Evolutionary conservation across 2,329 filamentous ascomycete species (phyloP), one percentile per base, ranked within the genome.

Genomic region (Calonectria montana): DNA sequence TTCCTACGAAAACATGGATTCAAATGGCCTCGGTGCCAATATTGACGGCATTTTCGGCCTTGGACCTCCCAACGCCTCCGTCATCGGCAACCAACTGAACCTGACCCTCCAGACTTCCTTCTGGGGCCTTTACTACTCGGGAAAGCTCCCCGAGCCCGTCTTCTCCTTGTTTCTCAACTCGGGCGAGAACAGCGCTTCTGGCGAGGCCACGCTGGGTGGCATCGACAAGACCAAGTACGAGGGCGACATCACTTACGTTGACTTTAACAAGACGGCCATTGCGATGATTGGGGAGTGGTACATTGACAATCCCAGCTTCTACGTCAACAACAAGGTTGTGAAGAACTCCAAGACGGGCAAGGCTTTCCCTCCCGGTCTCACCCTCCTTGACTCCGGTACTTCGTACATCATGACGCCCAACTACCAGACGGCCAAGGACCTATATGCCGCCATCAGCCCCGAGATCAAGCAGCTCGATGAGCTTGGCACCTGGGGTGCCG

Each of bases 31-130:
- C 4, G 72, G 72, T 1, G 45, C 45, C 13, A 57, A 62, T 21
- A 77, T 81, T 35, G 81, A 83, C 48, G 82, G 82, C 39, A 80
- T 84, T 57, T 75, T 84, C 47, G 83, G 83, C 21, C 70, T 83
- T 25, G 71, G 71, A 1, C 71, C 70, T 10, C 61, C 72, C 21
- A 75, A 72, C 3, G 69, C 72, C 2, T 72, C 71, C 2, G 65
- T 72, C 23, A 67, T 68, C 18, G 71, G 73, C n/a, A 53, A 29
- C 15, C 68, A 68, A 41, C 41, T 69, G 5, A 62, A 72, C 31
- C 16, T 23, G 35, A 65, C 62, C 9, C 67, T 73, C 57, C 67
- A 57, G 5, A 69, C 80, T 0, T 77, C 79, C 55, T 81, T 79
- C 67, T 82, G 81, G 78, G 77, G 74, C 29, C 76, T 83, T 4